phyloP scores from a whole-genome alignment of 495 filamentous ascomycete genomes.

The Aeminium ludgeri region DNA sequence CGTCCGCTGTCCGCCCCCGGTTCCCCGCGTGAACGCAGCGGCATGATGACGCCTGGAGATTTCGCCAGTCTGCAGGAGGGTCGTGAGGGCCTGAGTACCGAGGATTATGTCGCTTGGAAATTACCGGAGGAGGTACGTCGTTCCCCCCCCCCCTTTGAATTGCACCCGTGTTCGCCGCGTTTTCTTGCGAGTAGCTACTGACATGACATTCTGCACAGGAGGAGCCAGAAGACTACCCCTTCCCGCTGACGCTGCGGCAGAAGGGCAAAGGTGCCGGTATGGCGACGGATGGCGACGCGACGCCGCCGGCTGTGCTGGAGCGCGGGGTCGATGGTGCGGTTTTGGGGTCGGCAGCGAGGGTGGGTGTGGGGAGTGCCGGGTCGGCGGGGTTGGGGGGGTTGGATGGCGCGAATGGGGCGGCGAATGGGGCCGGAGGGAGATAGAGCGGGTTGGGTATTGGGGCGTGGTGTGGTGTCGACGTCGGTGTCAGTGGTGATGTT shows the following conservation, averaged over 20 bases:
- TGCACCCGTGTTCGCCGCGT: neutral
- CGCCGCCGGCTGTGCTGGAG: no score
- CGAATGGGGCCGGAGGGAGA: no score
- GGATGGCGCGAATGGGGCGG: no score
- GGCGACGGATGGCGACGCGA: no score
- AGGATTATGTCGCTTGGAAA: constrained; percentile 97
- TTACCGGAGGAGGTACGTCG: constrained; percentile 47
- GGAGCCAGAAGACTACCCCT: constrained; percentile 82
- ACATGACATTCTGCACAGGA: constrained; percentile 39
- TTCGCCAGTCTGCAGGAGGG: constrained; percentile 93
- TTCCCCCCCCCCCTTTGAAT: neutral
- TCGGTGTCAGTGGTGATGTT: no score
- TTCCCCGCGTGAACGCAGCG: constrained; percentile 73
- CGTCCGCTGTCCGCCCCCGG: constrained; percentile 86
- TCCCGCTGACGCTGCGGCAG: constrained; percentile 60
- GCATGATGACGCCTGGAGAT: constrained; percentile 98
- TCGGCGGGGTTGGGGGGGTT: no score
- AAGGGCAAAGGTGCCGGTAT: constrained; percentile 16
- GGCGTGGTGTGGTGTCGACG: no score
- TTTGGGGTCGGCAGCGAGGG: no score
- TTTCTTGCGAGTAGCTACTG: neutral
- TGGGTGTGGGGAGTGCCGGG: no score
- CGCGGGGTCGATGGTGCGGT: no score
- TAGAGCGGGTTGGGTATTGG: no score
- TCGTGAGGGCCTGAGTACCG: constrained; percentile 79